Evolutionary conservation across 176 grass and related monocot genomes (phyloP).

Genomic region (Eleusine indica): DNA sequence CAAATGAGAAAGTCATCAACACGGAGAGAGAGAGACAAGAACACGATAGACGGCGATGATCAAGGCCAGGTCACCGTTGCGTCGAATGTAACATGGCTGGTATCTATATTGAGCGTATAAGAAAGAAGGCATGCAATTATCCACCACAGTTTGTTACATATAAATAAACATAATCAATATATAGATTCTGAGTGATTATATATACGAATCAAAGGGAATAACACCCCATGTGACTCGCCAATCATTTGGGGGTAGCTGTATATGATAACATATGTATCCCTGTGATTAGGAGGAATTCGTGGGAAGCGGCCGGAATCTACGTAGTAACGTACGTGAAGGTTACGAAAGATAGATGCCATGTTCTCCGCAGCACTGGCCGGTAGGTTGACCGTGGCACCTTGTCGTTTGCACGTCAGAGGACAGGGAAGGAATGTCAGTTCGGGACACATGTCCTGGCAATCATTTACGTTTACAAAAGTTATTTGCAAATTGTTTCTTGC

Average conservation of each 20-base stretch:
- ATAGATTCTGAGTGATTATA: background rate
- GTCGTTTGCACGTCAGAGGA: conserved; percentile 3
- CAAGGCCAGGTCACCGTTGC: conserved; percentile 16
- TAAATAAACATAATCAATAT: background rate
- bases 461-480: no score
- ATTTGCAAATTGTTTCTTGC: no score
- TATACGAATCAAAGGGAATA: conserved; percentile 4
- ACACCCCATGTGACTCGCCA: conserved; percentile 36
- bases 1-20: background rate
- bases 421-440: background rate
- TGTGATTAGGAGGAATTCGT: conserved; percentile 35
- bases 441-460: background rate
- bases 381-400: background rate
- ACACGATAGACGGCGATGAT: conserved; percentile 1
- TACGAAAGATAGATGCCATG: conserved; percentile 25
- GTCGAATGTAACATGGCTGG: conserved; percentile 17
- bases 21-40: background rate
- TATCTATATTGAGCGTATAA: background rate
- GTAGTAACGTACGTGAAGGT: conserved; percentile 37
- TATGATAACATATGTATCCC: background rate
- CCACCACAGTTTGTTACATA: background rate
- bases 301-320: background rate
- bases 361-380: conserved; percentile 40
- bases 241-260: conserved; percentile 28
- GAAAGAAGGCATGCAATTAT: no score